Conservation (phyloP, 106 monocot species). For the Apostasia shenzhenica region DNA sequence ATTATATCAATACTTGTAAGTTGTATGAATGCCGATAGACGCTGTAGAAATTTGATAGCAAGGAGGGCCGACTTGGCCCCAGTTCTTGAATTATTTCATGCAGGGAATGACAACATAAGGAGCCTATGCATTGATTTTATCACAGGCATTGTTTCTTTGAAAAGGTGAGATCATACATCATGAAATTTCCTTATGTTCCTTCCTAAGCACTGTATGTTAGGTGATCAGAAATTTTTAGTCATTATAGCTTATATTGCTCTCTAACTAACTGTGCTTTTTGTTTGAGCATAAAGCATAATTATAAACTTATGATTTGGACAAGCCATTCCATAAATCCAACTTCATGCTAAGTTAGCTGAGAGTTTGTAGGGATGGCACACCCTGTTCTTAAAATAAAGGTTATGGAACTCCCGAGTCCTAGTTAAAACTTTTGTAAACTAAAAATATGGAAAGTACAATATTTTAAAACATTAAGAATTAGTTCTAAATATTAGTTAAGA, state of each 20-base stretch:
- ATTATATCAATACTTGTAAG: slow-evolving; percentile 38
- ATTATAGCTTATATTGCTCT: too few species aligned
- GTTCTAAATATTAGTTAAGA: too few species aligned
- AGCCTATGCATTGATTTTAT: slow-evolving; percentile 44
- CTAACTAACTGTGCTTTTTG: background rate
- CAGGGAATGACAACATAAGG: slow-evolving; percentile 34
- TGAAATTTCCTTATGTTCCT: background rate
- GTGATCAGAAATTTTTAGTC: too few species aligned
- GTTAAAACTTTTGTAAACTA: too few species aligned
- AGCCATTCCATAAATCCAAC: too few species aligned
- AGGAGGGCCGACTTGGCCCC: slow-evolving; percentile 26
- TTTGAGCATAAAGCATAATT: background rate
- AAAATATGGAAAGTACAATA: too few species aligned
- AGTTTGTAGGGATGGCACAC: too few species aligned
- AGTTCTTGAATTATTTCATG: slow-evolving; percentile 49
- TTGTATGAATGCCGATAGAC: slow-evolving; percentile 45
- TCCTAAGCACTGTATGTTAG: background rate
- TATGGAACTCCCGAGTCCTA: too few species aligned
- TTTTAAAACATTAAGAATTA: too few species aligned
- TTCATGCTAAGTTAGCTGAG: too few species aligned
- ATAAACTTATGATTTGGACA: too few species aligned
- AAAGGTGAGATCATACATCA: slow-evolving; percentile 21
- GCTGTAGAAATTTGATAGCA: slow-evolving; percentile 38
- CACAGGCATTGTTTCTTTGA: slow-evolving; percentile 32
- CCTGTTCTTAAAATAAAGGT: too few species aligned